Evolutionary conservation across 352 stramenopile species (phyloP).

Genomic region (Phytophthora idaei): DNA sequence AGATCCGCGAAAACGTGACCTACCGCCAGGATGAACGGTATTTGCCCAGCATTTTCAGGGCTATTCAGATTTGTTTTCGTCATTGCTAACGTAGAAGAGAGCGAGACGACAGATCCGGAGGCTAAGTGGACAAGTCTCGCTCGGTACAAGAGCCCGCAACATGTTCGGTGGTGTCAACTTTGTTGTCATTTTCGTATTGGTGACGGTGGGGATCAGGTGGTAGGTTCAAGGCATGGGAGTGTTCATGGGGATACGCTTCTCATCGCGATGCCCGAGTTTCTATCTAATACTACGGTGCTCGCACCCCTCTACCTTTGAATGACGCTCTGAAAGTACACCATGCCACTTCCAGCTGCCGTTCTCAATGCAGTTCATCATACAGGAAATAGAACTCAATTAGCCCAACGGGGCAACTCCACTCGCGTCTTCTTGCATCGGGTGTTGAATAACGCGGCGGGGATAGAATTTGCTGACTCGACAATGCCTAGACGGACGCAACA

Average conservation of each 20-base stretch:
- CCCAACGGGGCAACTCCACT: constrained; percentile 8
- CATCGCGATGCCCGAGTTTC: constrained; percentile 18
- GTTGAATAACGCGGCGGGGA: constrained; percentile 4
- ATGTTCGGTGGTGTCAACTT: constrained; percentile 7
- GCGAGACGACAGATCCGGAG: no score
- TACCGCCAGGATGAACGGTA: constrained; percentile 2
- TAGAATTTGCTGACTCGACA: constrained; percentile 30
- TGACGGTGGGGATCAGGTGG: constrained; percentile 5
- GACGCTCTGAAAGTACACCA: no score
- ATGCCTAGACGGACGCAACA: constrained; percentile 72
- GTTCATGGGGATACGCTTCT: constrained; percentile 21
- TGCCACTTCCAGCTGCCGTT: neutral
- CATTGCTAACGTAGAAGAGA: no score
- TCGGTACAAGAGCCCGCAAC: no score
- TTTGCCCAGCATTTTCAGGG: neutral
- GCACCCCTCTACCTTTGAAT: no score
- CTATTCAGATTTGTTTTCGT: neutral
- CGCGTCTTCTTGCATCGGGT: constrained; percentile 15
- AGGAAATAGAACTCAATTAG: constrained; percentile 29
- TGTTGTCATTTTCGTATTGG: constrained; percentile 31
- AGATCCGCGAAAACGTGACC: constrained; percentile 11
- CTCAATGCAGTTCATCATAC: constrained; percentile 23
- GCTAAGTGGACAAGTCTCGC: no score
- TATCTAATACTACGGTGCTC: constrained; percentile 23
- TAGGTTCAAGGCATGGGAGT: neutral